A percentile compares a stretch with the other conserved stretches of the same genome.
phyloP scores from a whole-genome alignment of 768 basidiomycete genomes.

The Xerocomus spinulosus region DNA sequence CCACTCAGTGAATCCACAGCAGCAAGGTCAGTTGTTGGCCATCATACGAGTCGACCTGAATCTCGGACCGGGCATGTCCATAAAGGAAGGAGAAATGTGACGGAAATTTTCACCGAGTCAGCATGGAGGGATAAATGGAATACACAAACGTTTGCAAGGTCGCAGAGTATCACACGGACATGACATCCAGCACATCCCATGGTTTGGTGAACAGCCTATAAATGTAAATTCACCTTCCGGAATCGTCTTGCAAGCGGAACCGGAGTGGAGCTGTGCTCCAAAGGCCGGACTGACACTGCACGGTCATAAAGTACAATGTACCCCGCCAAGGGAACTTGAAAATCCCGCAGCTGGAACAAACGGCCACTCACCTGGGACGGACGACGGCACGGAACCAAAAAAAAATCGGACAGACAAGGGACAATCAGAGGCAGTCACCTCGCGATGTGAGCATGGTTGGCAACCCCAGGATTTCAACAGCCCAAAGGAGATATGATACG shows the following conservation, averaged over 20 bases:
- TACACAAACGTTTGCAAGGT: slow-evolving; percentile 2
- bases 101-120: neutral
- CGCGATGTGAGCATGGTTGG: slow-evolving; percentile 13
- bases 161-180: slow-evolving; percentile 23
- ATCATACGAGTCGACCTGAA: slow-evolving; percentile 2
- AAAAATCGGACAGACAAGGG: neutral
- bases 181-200: slow-evolving; percentile 20
- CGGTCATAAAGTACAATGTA: slow-evolving; percentile 1
- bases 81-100: neutral
- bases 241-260: slow-evolving; percentile 19
- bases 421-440: slow-evolving; percentile 13
- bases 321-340: slow-evolving; percentile 5
- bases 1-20: neutral
- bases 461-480: slow-evolving; percentile 9
- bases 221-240: slow-evolving; percentile 14
- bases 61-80: neutral
- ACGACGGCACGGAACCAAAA: neutral
- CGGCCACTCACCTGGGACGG: neutral
- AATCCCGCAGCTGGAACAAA: neutral
- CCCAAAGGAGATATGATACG: slow-evolving; percentile 20
- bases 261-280: slow-evolving; percentile 11
- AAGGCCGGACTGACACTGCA: neutral
- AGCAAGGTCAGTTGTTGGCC: neutral
- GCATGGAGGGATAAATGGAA: neutral
- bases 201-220: slow-evolving; percentile 15